Conservation (phyloP, 345 rosid species). For the Barbarea vulgaris region DNA sequence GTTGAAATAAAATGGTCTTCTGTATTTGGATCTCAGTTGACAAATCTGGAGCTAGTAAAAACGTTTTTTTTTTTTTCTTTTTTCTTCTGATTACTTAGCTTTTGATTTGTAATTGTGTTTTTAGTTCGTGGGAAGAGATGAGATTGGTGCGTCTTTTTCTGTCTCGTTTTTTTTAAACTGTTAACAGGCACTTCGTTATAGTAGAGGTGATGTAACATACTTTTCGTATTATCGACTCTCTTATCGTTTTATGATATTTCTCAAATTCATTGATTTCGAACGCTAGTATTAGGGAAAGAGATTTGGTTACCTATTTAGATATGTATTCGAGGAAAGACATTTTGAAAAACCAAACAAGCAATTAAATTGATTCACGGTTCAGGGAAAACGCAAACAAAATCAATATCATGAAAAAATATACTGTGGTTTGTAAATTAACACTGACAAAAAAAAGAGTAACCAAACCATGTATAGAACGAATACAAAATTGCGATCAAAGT, state of each 20-base stretch:
- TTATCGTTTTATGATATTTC: not conserved
- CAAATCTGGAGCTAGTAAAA: not conserved
- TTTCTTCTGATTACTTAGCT: constrained; percentile 6
- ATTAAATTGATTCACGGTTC: not conserved
- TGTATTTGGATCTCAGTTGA: not conserved
- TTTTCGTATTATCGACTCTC: not conserved
- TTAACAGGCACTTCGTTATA: not conserved
- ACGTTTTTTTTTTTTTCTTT: not conserved
- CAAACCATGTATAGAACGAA: no score
- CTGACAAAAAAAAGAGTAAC: not conserved
- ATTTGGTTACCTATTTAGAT: not conserved
- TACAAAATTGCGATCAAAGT: not conserved
- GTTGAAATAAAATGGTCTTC: not conserved
- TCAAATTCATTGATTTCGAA: not conserved
- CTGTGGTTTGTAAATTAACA: not conserved
- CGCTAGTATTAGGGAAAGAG: not conserved
- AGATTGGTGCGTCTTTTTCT: not conserved
- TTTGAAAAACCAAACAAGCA: not conserved
- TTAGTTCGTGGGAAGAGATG: not conserved
- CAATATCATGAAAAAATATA: not conserved
- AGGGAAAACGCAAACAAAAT: not conserved
- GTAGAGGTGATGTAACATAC: not conserved
- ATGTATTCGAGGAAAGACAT: not conserved
- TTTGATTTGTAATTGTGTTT: not conserved
- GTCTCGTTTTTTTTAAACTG: not conserved